Percentiles rank a stretch among this genome's conserved stretches.
Conservation (phyloP, 169 alveolate species). For the Plasmodium vinckei region DNA sequence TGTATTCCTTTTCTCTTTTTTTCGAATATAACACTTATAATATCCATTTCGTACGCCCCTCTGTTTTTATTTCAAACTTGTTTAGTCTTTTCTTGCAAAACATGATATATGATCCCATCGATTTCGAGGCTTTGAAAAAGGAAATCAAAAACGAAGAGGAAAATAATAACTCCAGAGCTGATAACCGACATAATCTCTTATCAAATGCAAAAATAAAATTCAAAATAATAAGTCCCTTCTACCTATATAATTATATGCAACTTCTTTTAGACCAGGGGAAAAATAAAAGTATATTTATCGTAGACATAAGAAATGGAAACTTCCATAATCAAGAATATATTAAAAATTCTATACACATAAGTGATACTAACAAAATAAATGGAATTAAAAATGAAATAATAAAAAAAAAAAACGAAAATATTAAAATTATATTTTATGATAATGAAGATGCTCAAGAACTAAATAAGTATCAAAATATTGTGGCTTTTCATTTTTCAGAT, state of each 20-base stretch:
- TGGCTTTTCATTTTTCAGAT: conserved; percentile 21
- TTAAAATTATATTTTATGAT: conserved; percentile 45
- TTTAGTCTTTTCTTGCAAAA: not conserved
- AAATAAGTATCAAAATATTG: not conserved
- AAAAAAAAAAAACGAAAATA: not conserved
- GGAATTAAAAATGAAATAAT: conserved; percentile 32
- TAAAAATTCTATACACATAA: conserved; percentile 26
- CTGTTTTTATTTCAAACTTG: not conserved
- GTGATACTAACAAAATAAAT: not conserved
- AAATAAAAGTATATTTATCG: conserved; percentile 18
- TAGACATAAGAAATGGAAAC: conserved; percentile 28
- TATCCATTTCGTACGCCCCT: not conserved
- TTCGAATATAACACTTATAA: no score
- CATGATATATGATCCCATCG: conserved; percentile 22
- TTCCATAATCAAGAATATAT: conserved; percentile 15
- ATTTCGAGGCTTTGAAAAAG: conserved; percentile 53
- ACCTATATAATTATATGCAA: conserved; percentile 66
- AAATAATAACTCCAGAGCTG: not conserved
- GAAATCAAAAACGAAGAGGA: conserved; percentile 11
- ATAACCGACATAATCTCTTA: no score
- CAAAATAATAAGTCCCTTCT: conserved; percentile 26
- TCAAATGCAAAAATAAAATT: not conserved
- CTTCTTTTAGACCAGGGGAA: conserved; percentile 38
- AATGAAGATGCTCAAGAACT: not conserved
- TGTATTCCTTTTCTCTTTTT: no score